phyloP scores from a whole-genome alignment of 2,329 filamentous ascomycete species.

The Thelonectria rubi region DNA sequence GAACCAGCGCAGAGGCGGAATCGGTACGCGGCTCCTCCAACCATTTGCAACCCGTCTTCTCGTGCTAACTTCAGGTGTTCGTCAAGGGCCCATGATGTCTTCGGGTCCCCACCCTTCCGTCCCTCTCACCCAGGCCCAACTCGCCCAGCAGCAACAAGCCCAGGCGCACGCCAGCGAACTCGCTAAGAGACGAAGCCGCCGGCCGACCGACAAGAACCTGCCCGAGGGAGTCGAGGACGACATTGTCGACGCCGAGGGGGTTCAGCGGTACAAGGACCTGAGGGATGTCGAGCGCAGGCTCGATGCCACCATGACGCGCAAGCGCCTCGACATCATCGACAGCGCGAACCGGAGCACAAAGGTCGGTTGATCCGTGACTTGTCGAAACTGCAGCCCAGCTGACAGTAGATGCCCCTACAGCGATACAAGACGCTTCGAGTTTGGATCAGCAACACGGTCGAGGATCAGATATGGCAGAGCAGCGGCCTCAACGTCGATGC shows the following conservation, averaged over 20 bases:
- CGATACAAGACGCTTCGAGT: conserved; percentile 86
- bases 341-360: conserved; percentile 78
- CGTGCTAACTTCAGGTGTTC: conserved; percentile 23
- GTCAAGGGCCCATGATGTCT: conserved; percentile 65
- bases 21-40: conserved; percentile 53
- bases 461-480: conserved; percentile 93
- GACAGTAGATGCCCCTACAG: conserved; percentile 48
- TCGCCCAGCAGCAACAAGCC: conserved; percentile 60
- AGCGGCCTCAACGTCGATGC: conserved; percentile 73
- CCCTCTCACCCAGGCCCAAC: conserved; percentile 63
- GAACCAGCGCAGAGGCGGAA: conserved; percentile 61
- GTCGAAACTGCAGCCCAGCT: conserved; percentile 1
- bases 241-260: conserved; percentile 79
- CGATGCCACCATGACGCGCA: conserved; percentile 93
- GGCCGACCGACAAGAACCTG: conserved; percentile 94
- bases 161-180: conserved; percentile 68
- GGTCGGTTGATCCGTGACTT: conserved; percentile 50
- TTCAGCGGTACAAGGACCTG: conserved; percentile 82
- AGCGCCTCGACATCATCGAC: conserved; percentile 90
- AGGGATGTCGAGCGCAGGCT: conserved; percentile 87
- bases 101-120: conserved; percentile 60
- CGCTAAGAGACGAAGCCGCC: conserved; percentile 82
- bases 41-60: conserved; percentile 8
- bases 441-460: conserved; percentile 94
- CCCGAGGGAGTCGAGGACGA: conserved; percentile 88